Evolutionary conservation across 805 yeast genomes (phyloP), one percentile per base, ranked within the genome.

Genomic region (Yamadazyma insecticola): DNA sequence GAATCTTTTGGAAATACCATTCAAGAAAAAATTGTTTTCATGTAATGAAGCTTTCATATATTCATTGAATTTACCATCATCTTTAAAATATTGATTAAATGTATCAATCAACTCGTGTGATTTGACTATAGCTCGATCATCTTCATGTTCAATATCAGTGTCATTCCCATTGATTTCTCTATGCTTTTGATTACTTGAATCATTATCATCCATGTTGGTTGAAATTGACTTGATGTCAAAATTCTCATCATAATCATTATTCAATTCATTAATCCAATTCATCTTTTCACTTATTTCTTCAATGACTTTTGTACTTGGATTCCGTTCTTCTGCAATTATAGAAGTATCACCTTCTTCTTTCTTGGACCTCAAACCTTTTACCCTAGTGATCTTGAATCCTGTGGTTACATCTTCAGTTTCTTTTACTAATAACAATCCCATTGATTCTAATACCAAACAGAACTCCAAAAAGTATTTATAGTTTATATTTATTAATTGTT

Each of bases 371-470:
- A 84, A 59, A 0, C 96, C 96, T 50, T 84, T 84, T 3, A 87
- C 96, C 38, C 97, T 69, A 28, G 77, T 77, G 17, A 84, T 74
- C 30, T 68, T 69, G 25, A 68, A 61, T 7, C 55, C 61, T n/a
- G n/a, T n/a, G n/a, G n/a, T n/a, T n/a, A n/a, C n/a, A 12, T 64
- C 58, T 11, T 33, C 35, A 8, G 53, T 53, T 24, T 69, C 71
- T 29, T 67, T 66, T 2, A 73, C 64, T 28, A 84, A 67, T 22
- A 87, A 66, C 28, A 88, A 62, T 0, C 97, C 96, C 67, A 88
- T 77, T 3, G 81, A 69, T 48, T 84, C 94, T 19, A 85, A 59
- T 3, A 81, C 58, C 28, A 72, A 60, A 36, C 89, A 79, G 24
- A 61, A 53, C 29, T 64, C 71, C 4, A 67, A 48, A 36, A 78